Evolutionary conservation across 75 land plant genomes (phyloP).

Genomic region (Picea sitchensis): DNA sequence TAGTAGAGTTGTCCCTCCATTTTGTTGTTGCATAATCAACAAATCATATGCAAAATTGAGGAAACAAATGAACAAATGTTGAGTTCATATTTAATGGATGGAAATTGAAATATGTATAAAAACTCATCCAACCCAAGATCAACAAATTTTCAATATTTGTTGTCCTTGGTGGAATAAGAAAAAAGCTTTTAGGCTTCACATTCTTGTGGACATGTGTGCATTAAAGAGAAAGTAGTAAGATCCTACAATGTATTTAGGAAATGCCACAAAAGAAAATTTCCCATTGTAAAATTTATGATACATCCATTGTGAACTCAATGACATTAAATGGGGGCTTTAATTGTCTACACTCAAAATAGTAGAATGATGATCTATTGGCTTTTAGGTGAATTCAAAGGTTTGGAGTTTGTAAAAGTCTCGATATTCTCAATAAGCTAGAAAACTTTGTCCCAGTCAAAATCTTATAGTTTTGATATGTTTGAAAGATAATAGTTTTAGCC

Average conservation of each 20-base stretch:
- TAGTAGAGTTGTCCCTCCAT: conserved; percentile 71
- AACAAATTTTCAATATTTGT: conserved; percentile 77
- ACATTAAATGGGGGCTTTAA: neutral
- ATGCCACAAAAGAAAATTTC: neutral
- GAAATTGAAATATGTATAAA: neutral
- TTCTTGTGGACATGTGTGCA: conserved; percentile 91
- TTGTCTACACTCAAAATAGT: neutral
- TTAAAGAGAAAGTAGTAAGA: neutral
- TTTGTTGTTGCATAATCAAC: conserved; percentile 62
- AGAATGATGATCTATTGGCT: too few species aligned
- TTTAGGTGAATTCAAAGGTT: neutral
- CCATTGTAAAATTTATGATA: neutral
- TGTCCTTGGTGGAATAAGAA: conserved; percentile 83
- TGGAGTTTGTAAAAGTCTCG: too few species aligned
- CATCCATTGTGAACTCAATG: neutral
- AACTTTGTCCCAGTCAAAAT: too few species aligned
- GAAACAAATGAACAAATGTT: neutral
- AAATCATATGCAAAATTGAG: neutral
- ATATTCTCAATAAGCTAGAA: too few species aligned
- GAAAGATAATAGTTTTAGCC: too few species aligned
- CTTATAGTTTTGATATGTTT: too few species aligned
- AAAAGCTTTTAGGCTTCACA: conserved; percentile 93
- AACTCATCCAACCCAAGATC: conserved; percentile 89
- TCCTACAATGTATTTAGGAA: neutral
- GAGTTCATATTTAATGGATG: neutral